phyloP scores from a whole-genome alignment of 148 eudicot genomes.

The Limonium bicolor region DNA sequence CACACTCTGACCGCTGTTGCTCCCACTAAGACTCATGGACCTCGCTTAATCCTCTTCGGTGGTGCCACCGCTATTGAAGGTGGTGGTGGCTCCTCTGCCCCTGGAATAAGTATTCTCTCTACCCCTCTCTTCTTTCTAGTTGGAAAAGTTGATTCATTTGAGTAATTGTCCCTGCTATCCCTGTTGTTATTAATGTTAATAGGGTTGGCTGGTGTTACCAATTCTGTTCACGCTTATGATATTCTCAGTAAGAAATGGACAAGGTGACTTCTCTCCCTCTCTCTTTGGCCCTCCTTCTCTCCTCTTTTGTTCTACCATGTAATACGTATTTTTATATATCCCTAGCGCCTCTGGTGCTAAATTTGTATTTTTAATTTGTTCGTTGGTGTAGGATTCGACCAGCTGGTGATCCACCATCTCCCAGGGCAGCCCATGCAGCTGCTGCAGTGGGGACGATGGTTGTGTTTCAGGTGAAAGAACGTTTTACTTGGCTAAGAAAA shows the following conservation, averaged over 20 bases:
- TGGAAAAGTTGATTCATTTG: not conserved
- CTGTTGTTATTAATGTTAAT: not conserved
- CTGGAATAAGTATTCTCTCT: constrained; percentile 38
- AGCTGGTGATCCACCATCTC: constrained; percentile 93
- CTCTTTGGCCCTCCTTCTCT: not conserved
- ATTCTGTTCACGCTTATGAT: constrained; percentile 69
- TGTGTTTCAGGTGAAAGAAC: constrained; percentile 78
- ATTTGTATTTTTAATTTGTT: not conserved
- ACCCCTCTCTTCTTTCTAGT: not conserved
- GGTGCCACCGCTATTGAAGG: constrained; percentile 96
- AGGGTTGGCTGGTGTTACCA: constrained; percentile 93
- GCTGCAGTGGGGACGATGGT: constrained; percentile 97
- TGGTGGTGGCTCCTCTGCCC: constrained; percentile 43
- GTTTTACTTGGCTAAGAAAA: not conserved
- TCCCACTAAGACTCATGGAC: constrained; percentile 70
- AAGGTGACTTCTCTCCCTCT: constrained; percentile 20
- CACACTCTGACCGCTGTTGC: constrained; percentile 91
- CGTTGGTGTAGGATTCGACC: constrained; percentile 46
- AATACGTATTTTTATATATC: not conserved
- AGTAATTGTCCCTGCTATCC: not conserved
- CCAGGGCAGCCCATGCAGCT: constrained; percentile 92
- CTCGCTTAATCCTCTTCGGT: constrained; percentile 83
- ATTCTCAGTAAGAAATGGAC: constrained; percentile 73
- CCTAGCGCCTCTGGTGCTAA: not conserved
- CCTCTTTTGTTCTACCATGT: not conserved